These are phyloP conservation scores for Torrubiellomyces zombiae DNA, from an alignment of 2,329 filamentous ascomycete genomes.

Conservation along the genomic window DNA sequence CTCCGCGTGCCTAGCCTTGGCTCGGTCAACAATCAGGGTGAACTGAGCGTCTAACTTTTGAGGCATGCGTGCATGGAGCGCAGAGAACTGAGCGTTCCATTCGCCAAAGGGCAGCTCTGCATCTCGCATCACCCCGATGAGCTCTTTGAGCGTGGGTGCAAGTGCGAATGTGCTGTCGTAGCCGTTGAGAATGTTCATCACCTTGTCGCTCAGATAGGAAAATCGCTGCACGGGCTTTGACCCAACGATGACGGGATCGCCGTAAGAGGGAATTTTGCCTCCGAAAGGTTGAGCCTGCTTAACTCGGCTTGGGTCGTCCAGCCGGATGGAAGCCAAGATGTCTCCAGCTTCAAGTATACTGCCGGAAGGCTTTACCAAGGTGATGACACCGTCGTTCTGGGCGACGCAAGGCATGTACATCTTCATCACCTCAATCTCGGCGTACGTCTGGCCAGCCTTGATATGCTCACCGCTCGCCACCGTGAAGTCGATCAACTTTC, in stretches of 20 bases:
- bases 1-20: conserved; percentile 60
- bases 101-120: conserved; percentile 89
- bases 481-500: conserved; percentile 95
- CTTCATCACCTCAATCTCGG: conserved; percentile 99
- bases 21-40: conserved; percentile 70
- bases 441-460: conserved; percentile 79
- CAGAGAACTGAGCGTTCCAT: conserved; percentile 90
- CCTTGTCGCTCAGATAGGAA: conserved; percentile 55
- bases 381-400: conserved; percentile 87
- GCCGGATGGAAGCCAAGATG: conserved; percentile 88
- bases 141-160: conserved; percentile 66
- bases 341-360: conserved; percentile 96
- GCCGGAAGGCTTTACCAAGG: conserved; percentile 97
- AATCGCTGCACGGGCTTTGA: conserved; percentile 87
- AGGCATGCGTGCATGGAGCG: conserved; percentile 93
- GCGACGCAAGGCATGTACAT: conserved; percentile 99
- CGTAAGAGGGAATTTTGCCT: conserved; percentile 75
- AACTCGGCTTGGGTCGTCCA: conserved; percentile 89
- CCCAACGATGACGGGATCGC: conserved; percentile 72
- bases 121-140: conserved; percentile 80
- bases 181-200: conserved; percentile 76
- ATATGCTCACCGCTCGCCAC: conserved; percentile 93
- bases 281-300: conserved; percentile 93
- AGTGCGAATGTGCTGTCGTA: conserved; percentile 98
- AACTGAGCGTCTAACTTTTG: conserved; percentile 77